These are phyloP conservation scores for Gossypium longicalyx DNA, from an alignment of 345 rosid genomes.

Conservation along the genomic window DNA sequence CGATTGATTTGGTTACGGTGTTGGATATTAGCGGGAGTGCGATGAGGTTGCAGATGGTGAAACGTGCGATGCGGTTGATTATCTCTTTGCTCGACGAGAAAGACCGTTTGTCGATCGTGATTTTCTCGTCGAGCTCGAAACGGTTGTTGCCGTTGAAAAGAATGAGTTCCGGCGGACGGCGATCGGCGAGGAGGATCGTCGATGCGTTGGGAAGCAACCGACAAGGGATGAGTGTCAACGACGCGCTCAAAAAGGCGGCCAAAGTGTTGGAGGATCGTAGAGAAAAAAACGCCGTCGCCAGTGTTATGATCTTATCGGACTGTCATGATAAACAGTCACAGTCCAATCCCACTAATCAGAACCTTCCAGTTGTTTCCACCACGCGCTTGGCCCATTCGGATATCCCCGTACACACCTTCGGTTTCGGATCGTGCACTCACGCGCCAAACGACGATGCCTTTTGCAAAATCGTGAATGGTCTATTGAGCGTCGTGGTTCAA, in stretches of 20 bases:
- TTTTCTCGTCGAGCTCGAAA: conserved; percentile 66
- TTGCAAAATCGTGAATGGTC: conserved; percentile 34
- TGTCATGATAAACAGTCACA: conserved; percentile 41
- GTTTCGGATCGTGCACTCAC: conserved; percentile 35
- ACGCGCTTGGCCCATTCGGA: conserved; percentile 48
- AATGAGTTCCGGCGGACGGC: conserved; percentile 69
- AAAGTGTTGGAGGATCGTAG: conserved; percentile 86
- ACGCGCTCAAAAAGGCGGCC: conserved; percentile 82
- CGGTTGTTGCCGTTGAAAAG: conserved; percentile 59
- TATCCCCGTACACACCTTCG: conserved; percentile 57
- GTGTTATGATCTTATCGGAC: conserved; percentile 54
- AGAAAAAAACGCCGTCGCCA: conserved; percentile 57
- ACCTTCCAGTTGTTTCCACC: conserved; percentile 40
- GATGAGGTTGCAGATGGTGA: conserved; percentile 45
- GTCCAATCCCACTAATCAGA: conserved; percentile 20
- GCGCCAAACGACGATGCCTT: conserved; percentile 45
- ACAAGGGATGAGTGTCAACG: conserved; percentile 54
- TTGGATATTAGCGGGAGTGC: conserved; percentile 57
- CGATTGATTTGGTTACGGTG: conserved; percentile 66
- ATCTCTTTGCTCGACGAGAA: conserved; percentile 49
- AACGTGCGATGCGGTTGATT: conserved; percentile 57
- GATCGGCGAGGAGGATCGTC: conserved; percentile 58
- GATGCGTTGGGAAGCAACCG: conserved; percentile 59
- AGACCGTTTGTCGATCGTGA: conserved; percentile 78
- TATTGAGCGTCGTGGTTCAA: conserved; percentile 52